Evolutionary conservation across 2,329 filamentous ascomycete species (phyloP).

Genomic region (Chrysosporium queenslandicum): DNA sequence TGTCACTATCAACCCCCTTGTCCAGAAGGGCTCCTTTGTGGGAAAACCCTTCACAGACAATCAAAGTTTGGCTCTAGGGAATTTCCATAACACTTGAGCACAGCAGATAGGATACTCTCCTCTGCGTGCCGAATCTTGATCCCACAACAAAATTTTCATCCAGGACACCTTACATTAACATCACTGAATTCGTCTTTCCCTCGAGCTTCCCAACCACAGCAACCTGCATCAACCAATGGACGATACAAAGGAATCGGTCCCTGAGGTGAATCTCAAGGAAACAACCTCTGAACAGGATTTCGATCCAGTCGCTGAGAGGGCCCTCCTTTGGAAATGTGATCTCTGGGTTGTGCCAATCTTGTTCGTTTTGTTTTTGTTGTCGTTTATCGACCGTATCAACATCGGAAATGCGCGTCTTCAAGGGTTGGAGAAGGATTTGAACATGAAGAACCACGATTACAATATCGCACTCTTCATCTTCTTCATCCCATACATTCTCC

Average conservation of each 20-base stretch:
- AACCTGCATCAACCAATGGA: not conserved
- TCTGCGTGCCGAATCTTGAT: too few relatives aligned
- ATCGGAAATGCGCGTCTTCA: conserved; percentile 42
- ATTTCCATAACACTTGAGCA: too few relatives aligned
- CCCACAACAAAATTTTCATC: too few relatives aligned
- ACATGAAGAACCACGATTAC: conserved; percentile 36
- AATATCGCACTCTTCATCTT: conserved; percentile 38
- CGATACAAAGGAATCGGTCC: conserved; percentile 6
- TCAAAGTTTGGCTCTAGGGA: too few relatives aligned
- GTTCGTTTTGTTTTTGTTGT: conserved; percentile 37
- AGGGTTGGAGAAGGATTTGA: conserved; percentile 36
- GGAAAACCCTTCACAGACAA: not conserved
- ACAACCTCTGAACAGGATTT: conserved; percentile 15
- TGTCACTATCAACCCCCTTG: not conserved
- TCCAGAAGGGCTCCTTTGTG: not conserved
- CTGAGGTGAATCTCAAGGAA: conserved; percentile 21
- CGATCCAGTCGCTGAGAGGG: conserved; percentile 27
- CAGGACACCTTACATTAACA: too few relatives aligned
- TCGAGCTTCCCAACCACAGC: not conserved
- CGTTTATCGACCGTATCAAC: conserved; percentile 40
- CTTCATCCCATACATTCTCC: conserved; percentile 39
- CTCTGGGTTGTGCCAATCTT: conserved; percentile 41
- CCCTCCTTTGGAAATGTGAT: conserved; percentile 41
- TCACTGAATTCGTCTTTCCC: not conserved
- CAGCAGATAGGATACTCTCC: too few relatives aligned